Conservation (phyloP, 2,329 filamentous ascomycete species). For the Esteya vermicola region DNA sequence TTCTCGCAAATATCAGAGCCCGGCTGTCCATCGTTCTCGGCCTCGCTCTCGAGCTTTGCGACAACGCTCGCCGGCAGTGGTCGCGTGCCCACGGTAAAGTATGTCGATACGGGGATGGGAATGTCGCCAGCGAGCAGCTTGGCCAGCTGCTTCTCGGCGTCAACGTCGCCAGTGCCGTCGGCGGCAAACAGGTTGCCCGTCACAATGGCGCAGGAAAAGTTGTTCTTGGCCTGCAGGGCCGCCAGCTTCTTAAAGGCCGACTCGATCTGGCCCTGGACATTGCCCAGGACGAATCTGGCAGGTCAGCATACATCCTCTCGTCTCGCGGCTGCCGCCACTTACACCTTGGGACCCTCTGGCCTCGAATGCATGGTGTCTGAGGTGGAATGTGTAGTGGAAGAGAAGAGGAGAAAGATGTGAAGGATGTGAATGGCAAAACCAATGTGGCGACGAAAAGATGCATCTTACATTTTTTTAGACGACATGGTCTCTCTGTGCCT, state of each 20-base stretch:
- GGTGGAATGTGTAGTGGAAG: too few relatives aligned
- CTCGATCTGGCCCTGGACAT: constrained; percentile 64
- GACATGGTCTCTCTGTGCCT: too few relatives aligned
- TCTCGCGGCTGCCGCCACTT: not conserved
- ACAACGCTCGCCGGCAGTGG: constrained; percentile 58
- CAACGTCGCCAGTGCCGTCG: constrained; percentile 32
- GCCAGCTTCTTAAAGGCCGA: constrained; percentile 67
- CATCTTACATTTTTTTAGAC: too few relatives aligned
- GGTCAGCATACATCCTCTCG: constrained; percentile 4
- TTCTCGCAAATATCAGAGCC: too few relatives aligned
- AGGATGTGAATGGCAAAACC: too few relatives aligned
- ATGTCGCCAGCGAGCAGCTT: constrained; percentile 61
- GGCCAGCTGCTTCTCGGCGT: constrained; percentile 34
- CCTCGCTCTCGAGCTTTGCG: constrained; percentile 43
- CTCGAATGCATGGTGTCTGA: too few relatives aligned
- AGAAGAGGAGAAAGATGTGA: too few relatives aligned
- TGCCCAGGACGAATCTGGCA: constrained; percentile 63
- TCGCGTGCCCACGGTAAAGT: constrained; percentile 70
- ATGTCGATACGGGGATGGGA: constrained; percentile 65
- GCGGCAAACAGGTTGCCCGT: constrained; percentile 68
- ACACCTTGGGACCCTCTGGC: constrained; percentile 7
- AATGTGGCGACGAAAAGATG: too few relatives aligned
- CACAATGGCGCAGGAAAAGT: constrained; percentile 73
- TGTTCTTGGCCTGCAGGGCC: constrained; percentile 71
- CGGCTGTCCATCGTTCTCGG: too few relatives aligned